These are phyloP conservation scores for Asterionellopsis glacialis DNA, from an alignment of 108 stramenopile species.

Conservation along the genomic window DNA sequence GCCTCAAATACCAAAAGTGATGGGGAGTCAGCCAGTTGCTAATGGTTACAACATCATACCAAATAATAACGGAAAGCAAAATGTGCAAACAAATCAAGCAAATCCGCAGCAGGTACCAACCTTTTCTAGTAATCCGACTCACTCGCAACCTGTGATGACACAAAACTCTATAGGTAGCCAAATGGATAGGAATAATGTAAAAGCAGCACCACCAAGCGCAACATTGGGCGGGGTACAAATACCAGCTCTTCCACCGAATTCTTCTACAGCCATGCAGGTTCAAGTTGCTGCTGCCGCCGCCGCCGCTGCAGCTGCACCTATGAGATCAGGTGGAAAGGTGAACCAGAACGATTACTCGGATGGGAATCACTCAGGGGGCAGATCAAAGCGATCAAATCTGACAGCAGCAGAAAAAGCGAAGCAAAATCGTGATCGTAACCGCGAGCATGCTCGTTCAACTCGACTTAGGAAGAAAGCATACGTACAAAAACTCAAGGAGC, in stretches of 20 bases:
- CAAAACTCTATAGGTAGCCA: background rate
- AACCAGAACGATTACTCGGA: slow-evolving; percentile 15
- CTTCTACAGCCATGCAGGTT: slow-evolving; percentile 20
- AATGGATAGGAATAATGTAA: too few relatives aligned
- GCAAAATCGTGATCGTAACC: slow-evolving; percentile 85
- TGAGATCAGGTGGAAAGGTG: background rate
- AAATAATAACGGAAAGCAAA: slow-evolving; percentile 1
- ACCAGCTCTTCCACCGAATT: slow-evolving; percentile 12
- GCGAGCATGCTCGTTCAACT: slow-evolving; percentile 93
- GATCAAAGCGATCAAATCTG: slow-evolving; percentile 4
- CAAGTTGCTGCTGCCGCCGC: slow-evolving; percentile 35
- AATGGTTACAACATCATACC: background rate
- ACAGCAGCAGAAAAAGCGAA: slow-evolving; percentile 61
- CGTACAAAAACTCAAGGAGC: slow-evolving; percentile 86
- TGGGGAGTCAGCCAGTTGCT: background rate
- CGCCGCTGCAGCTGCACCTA: slow-evolving; percentile 13
- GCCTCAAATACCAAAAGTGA: background rate
- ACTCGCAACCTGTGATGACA: background rate
- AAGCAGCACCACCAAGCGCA: background rate
- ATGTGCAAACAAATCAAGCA: background rate
- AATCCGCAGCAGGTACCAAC: background rate
- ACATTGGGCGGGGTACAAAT: slow-evolving; percentile 12
- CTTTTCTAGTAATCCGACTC: background rate
- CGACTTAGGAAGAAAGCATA: slow-evolving; percentile 95
- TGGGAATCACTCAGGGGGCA: background rate